Evolutionary conservation across 345 rosid genomes (phyloP).

Genomic region (Lagerstroemia speciosa): DNA sequence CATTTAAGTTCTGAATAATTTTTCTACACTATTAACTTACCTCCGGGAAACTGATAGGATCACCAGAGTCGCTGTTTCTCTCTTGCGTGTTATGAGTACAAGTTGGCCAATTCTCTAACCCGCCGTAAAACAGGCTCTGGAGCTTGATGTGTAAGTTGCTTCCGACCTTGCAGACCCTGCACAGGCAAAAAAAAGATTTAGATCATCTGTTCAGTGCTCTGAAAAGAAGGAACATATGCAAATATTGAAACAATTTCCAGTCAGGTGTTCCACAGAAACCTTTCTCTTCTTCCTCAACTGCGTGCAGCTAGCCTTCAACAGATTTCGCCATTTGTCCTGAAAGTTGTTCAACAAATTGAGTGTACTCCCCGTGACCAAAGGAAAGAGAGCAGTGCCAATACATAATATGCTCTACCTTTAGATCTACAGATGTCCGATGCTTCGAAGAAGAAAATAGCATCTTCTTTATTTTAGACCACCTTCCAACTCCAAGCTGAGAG

Average conservation of each 20-base stretch:
- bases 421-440: slow-evolving; percentile 27
- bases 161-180: slow-evolving; percentile 15
- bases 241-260: too few relatives aligned
- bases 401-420: slow-evolving; percentile 15
- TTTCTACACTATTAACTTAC: not conserved
- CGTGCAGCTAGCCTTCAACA: slow-evolving; percentile 21
- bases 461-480: slow-evolving; percentile 30
- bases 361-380: not conserved
- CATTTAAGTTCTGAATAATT: not conserved
- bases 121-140: slow-evolving; percentile 19
- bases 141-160: slow-evolving; percentile 17
- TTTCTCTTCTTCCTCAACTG: slow-evolving; percentile 18
- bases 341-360: not conserved
- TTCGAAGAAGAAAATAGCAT: slow-evolving; percentile 21
- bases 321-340: slow-evolving; percentile 36
- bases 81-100: not conserved
- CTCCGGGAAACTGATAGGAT: not conserved
- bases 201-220: too few relatives aligned
- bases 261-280: slow-evolving; percentile 1
- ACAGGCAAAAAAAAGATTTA: not conserved
- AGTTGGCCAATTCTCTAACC: slow-evolving; percentile 14
- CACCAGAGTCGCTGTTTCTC: not conserved
- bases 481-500: slow-evolving; percentile 24
- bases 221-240: too few relatives aligned
- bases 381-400: not conserved